phyloP scores from a whole-genome alignment of 2,329 filamentous ascomycete species.

The Ascochyta lentis region DNA sequence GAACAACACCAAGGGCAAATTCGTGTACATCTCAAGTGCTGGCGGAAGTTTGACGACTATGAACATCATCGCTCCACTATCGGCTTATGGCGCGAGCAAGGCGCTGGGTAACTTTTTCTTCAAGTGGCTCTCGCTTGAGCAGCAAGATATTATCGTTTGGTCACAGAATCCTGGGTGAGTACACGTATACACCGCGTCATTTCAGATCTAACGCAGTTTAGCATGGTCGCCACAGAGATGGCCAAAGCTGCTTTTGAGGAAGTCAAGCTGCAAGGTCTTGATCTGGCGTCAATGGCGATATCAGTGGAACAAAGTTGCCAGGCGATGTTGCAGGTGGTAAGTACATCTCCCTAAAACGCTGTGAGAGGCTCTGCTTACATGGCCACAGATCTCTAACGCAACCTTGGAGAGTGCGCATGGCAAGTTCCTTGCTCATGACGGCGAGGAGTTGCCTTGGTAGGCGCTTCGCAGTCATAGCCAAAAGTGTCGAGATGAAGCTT shows the following conservation, averaged over 20 bases:
- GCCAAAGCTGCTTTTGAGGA: slow-evolving; percentile 4
- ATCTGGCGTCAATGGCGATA: slow-evolving; percentile 1
- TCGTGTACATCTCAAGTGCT: slow-evolving; percentile 24
- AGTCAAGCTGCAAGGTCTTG: slow-evolving; percentile 9
- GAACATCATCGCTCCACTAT: slow-evolving; percentile 4
- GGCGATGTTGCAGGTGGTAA: slow-evolving; percentile 10
- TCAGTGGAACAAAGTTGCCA: slow-evolving; percentile 17
- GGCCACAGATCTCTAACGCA: slow-evolving; percentile 18
- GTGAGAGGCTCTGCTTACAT: neutral
- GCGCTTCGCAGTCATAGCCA: neutral
- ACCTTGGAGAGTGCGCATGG: slow-evolving; percentile 14
- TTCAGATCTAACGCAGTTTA: neutral
- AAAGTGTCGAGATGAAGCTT: too few species aligned
- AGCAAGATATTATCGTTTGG: slow-evolving; percentile 21
- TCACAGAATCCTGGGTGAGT: slow-evolving; percentile 26
- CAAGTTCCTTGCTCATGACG: slow-evolving; percentile 18
- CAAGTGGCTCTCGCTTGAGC: slow-evolving; percentile 26
- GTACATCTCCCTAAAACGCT: neutral
- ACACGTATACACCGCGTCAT: neutral
- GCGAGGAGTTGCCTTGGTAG: slow-evolving; percentile 21
- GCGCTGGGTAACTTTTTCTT: slow-evolving; percentile 25
- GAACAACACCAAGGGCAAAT: slow-evolving; percentile 12
- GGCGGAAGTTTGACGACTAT: slow-evolving; percentile 19
- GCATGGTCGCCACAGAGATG: slow-evolving; percentile 17
- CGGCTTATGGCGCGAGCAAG: slow-evolving; percentile 28